Base-by-base conservation (phyloP, 2,329 filamentous ascomycete species). In the Chaetomium sp. region DNA sequence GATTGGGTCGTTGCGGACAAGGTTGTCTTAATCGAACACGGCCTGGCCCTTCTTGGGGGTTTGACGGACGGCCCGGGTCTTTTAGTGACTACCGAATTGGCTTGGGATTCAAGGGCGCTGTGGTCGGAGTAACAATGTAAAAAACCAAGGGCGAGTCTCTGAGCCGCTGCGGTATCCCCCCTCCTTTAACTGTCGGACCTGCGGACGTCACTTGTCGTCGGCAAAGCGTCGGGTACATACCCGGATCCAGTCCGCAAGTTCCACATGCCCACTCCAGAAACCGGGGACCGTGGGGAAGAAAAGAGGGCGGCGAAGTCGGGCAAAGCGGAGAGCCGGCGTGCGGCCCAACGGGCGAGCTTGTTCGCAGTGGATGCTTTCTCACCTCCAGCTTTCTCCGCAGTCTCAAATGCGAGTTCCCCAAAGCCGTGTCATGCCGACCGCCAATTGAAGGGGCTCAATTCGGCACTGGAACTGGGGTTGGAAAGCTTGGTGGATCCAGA, bases 391-490 rank as follows among this genome's bases (percentile, higher is more conserved):
- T 41, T 46, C 50, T 52, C 56, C 53, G 54, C 47, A 47, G 43
- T 47, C 11, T 7, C 40, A 5, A n/a, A 27, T 27, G 19, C 19
- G 19, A 27, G 19, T 27, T 42, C 46, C 47, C 41, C 58, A 61
- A 64, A 64, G 62, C 62, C 62, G 62, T 49, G 53, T 52, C 54
- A 50, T 63, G 62, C 62, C 62, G 62, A 62, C 44, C 42, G 32
- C 59, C 62, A 62, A 63, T 61, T 56, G 54, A 14, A 12, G 10
- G 3, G 19, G 14, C 4, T 41, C 54, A 62, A 62, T 59, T 58
- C 42, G 19, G 34, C 27, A 11, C 33, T 51, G 41, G 41, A 40
- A 46, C 35, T 49, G 53, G 54, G 46, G 55, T 27, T 27, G 19
- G 19, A 27, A 27, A 27, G 19, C 19, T 27, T 27, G 19, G 19